These are phyloP conservation scores for Macadamia integrifolia DNA, from an alignment of 164 flowering plant species.

Conservation along the genomic window DNA sequence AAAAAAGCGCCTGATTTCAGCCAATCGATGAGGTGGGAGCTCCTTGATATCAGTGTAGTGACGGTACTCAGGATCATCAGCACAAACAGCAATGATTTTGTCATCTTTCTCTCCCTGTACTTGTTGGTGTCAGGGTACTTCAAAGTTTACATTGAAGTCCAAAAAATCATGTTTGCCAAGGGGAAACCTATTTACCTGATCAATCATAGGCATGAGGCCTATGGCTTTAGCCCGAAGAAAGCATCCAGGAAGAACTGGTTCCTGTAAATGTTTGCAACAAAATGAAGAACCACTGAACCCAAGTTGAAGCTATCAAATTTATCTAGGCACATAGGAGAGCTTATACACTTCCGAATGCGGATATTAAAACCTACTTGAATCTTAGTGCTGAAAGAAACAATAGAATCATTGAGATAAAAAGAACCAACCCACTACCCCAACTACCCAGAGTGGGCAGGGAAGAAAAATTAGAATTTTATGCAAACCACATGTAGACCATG, in stretches of 20 bases:
- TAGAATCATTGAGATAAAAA: too few relatives aligned
- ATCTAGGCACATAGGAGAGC: too few relatives aligned
- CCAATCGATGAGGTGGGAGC: constrained; percentile 82
- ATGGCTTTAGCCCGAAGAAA: constrained; percentile 82
- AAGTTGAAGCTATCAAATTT: background rate
- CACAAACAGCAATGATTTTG: constrained; percentile 84
- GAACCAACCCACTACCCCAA: too few relatives aligned
- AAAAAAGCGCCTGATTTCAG: constrained; percentile 81
- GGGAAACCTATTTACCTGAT: constrained; percentile 38
- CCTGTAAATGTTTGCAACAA: constrained; percentile 31
- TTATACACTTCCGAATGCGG: too few relatives aligned
- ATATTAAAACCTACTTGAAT: too few relatives aligned
- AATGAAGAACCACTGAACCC: constrained; percentile 5
- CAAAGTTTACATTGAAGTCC: background rate
- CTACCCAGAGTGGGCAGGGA: too few relatives aligned
- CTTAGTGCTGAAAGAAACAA: too few relatives aligned
- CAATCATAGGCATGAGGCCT: constrained; percentile 90
- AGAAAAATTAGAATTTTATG: too few relatives aligned
- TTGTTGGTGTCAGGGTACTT: constrained; percentile 6
- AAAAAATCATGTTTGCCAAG: background rate
- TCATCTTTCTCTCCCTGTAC: constrained; percentile 81
- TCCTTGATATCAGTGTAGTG: constrained; percentile 75
- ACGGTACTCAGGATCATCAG: constrained; percentile 85
- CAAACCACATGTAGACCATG: too few relatives aligned
- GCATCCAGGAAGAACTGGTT: constrained; percentile 79